Evolutionary conservation across 225 moss, liverwort and hornwort genomes (phyloP), one percentile per base, ranked within the genome.

Genomic region (Marchantia polymorpha): DNA sequence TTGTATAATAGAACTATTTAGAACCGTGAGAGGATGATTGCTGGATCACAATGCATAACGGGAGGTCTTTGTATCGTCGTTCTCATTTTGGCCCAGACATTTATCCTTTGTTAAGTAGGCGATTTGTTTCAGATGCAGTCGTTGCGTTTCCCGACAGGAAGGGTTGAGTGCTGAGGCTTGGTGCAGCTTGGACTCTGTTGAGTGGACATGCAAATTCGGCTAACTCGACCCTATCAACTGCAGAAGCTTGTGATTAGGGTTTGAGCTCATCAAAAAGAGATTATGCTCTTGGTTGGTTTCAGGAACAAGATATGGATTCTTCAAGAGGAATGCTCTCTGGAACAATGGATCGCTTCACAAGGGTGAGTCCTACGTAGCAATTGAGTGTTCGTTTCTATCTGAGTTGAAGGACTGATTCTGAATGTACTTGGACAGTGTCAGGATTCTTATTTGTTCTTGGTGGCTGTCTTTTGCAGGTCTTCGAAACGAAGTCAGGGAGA

Each of bases 241-340:
- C 53, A 27, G 54, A 73, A 26, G 25, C 53, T 26, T 52, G 52
- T 14, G 14, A 52, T 52, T 52, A 7, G 3, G 73, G 8, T 22
- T 66, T 52, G 19, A 20, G 26, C 73, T 73, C 53, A 73, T 73
- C 26, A 27, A 15, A 39, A 25, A 53, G 23, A 29, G 13, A 55
- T 73, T 27, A 53, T 73, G 25, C 52, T 22, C 20, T 60, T 74
- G 59, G 15, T 77, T 76, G 76, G 19, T 71, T 58, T 81, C 89
- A 96, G 96, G 96, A 92, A 75, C 94, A 92, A 88, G 96, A 90
- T 76, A 96, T 96, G 92, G 94, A 96, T 81, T 83, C 94, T 61
- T 88, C 91, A 84, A 92, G 92, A 85, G 92, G 94, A 65, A 79
- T 92, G 79, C 90, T 96, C 84, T 89, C 94, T 66, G 94, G 96